Base-by-base conservation (phyloP, 192 early-diverging fungal species). In the Chytriomyces confervae region DNA sequence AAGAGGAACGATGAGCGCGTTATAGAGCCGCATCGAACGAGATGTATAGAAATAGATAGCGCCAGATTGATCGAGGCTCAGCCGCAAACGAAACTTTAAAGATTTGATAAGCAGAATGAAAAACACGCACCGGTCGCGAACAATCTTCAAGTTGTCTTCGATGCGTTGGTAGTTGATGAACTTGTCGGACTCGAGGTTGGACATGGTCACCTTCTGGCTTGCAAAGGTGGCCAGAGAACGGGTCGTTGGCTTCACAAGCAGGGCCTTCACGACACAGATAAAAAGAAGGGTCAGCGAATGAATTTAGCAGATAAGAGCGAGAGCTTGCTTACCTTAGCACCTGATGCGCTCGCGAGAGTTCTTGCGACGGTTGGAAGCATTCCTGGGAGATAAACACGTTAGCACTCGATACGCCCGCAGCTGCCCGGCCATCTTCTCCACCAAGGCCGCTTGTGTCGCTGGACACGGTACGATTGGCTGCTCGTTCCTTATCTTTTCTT, bases 81-180 rank as follows among this genome's bases (percentile, higher is more conserved):
- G 36, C 36, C 3, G 36, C 36, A 36, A 36, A 27, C 24, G 24
- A 27, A 36, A 36, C 36, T 36, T 27, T 36, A 36, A 36, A 4
- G 36, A 36, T 36, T 36, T 36, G 4, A 36, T 36, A 36, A 36
- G 36, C 36, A 36, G 36, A 36, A 36, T 36, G 48, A 9, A 60
- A 64, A 18, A 24, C 23, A 60, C 85, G 82, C 86, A 95, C 94
- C 95, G 89, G 89, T 96, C 93, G 75, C 91, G 91, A 66, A 99
- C 95, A 61, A 97, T 90, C 77, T 93, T 92, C 70, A 99, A 85
- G 91, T 99, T 97, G 81, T 95, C 91, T 84, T 97, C 93, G 74
- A 99, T 95, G 69, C 93, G 88, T 87, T 95, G 87, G 89, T 99
- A 99, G 93, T 99, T 97, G 89, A 99, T 95, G 89, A 89, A 93